Evolutionary conservation across 139 green algal species (phyloP).

Genomic region (Chlorella ohadii): DNA sequence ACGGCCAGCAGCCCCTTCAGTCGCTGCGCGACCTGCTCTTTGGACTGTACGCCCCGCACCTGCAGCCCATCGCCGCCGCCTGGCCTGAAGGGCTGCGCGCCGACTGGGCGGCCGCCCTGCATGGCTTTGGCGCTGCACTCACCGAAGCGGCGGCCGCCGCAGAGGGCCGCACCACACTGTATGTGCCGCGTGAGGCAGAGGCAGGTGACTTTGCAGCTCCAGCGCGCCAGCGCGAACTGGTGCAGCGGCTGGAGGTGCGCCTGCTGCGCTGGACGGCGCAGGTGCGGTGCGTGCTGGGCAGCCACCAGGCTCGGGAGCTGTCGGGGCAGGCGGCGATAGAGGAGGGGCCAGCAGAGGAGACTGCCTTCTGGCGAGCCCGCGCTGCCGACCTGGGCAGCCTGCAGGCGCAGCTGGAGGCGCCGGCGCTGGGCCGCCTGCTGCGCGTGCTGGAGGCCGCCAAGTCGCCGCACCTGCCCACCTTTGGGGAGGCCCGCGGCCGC

Average conservation of each 20-base stretch:
- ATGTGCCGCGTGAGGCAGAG: constrained; percentile 69
- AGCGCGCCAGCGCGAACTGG: constrained; percentile 74
- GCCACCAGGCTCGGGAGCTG: not conserved
- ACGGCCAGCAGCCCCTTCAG: not conserved
- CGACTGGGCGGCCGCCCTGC: constrained; percentile 47
- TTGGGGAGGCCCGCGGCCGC: constrained; percentile 73
- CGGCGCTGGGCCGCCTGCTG: constrained; percentile 19
- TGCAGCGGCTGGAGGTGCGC: constrained; percentile 86
- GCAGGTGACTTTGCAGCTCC: constrained; percentile 7
- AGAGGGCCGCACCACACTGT: constrained; percentile 84
- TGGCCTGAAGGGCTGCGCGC: constrained; percentile 11
- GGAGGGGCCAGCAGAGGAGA: constrained; percentile 81
- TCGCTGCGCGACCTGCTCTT: not conserved
- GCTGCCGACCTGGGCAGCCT: constrained; percentile 81
- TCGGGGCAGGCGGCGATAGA: not conserved
- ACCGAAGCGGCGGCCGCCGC: constrained; percentile 77
- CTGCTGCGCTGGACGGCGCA: constrained; percentile 91
- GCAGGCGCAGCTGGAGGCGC: constrained; percentile 71
- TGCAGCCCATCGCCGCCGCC: not conserved
- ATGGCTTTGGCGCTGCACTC: constrained; percentile 86
- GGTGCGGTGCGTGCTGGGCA: constrained; percentile 82
- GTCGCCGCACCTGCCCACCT: constrained; percentile 78
- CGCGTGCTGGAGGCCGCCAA: constrained; percentile 75
- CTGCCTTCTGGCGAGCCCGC: constrained; percentile 86
- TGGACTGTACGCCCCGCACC: not conserved